Conservation (phyloP, 805 yeast genomes). For the Candida xiaguanensis region DNA sequence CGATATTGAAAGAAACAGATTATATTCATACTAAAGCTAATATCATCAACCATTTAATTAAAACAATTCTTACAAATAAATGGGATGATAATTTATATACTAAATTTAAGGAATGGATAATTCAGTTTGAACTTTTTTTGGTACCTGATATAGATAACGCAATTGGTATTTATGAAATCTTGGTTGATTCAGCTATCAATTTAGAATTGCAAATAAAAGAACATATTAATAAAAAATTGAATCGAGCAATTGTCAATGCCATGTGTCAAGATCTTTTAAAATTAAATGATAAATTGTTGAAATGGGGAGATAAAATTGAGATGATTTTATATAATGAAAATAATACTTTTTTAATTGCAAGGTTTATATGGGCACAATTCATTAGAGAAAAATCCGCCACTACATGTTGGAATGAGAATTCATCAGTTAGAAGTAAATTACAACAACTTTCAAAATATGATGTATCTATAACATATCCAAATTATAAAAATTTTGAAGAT, state of each 20-base stretch:
- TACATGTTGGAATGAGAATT: constrained; percentile 27
- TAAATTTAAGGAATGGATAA: constrained; percentile 32
- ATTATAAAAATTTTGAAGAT: constrained; percentile 57
- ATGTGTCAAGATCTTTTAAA: constrained; percentile 35
- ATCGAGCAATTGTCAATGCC: constrained; percentile 28
- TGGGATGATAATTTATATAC: constrained; percentile 38
- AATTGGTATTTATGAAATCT: constrained; percentile 43
- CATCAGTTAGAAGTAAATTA: constrained; percentile 22
- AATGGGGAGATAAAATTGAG: constrained; percentile 46
- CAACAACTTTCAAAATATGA: constrained; percentile 11
- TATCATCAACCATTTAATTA: constrained; percentile 24
- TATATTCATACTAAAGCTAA: constrained; percentile 19
- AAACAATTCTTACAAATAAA: constrained; percentile 26
- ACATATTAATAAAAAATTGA: constrained; percentile 14
- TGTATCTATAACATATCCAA: constrained; percentile 45
- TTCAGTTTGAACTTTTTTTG: constrained; percentile 25
- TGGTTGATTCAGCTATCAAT: constrained; percentile 40
- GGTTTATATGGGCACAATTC: constrained; percentile 36
- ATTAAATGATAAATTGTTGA: constrained; percentile 39
- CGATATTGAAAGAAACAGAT: constrained; percentile 5
- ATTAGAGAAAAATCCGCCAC: constrained; percentile 25
- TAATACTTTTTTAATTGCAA: constrained; percentile 3
- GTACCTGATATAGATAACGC: constrained; percentile 16
- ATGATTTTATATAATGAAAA: constrained; percentile 14
- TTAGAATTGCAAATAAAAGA: constrained; percentile 24